Conservation (phyloP, 257 asterid species). For the Nicotiana tomentosiformis region DNA sequence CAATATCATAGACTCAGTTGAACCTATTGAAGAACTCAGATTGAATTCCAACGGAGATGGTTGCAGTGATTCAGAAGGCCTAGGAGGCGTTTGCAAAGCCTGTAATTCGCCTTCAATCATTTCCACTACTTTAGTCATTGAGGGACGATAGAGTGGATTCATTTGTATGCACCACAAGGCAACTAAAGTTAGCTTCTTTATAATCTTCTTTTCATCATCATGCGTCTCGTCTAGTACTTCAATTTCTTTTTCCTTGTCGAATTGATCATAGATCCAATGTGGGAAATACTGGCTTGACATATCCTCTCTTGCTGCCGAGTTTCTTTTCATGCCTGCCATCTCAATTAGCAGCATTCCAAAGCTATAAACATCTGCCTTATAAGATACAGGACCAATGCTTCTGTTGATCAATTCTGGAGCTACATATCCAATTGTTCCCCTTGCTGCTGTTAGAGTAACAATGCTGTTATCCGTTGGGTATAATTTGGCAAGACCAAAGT, state of each 20-base stretch:
- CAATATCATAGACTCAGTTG: not conserved
- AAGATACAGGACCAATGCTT: constrained; percentile 14
- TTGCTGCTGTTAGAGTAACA: constrained; percentile 10
- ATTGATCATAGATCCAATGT: constrained; percentile 6
- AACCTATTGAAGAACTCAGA: not conserved
- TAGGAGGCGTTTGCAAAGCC: constrained; percentile 7
- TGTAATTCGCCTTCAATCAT: constrained; percentile 16
- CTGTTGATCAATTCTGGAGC: constrained; percentile 25
- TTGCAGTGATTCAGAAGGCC: not conserved
- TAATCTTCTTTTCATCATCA: constrained; percentile 3
- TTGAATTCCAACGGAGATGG: not conserved
- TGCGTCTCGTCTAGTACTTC: not conserved
- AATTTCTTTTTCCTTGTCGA: not conserved
- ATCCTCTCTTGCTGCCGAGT: not conserved
- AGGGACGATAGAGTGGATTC: constrained; percentile 13
- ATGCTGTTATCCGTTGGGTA: not conserved
- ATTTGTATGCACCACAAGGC: constrained; percentile 23
- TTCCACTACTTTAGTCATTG: constrained; percentile 13
- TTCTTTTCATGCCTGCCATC: constrained; percentile 14
- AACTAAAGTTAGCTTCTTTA: constrained; percentile 10
- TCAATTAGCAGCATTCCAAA: constrained; percentile 22
- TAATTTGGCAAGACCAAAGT: constrained; percentile 23
- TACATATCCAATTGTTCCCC: constrained; percentile 27
- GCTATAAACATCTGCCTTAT: constrained; percentile 30
- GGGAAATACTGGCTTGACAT: constrained; percentile 16